phyloP scores from a whole-genome alignment of 2,329 filamentous ascomycete genomes.

The Colletotrichum chlorophyti region DNA sequence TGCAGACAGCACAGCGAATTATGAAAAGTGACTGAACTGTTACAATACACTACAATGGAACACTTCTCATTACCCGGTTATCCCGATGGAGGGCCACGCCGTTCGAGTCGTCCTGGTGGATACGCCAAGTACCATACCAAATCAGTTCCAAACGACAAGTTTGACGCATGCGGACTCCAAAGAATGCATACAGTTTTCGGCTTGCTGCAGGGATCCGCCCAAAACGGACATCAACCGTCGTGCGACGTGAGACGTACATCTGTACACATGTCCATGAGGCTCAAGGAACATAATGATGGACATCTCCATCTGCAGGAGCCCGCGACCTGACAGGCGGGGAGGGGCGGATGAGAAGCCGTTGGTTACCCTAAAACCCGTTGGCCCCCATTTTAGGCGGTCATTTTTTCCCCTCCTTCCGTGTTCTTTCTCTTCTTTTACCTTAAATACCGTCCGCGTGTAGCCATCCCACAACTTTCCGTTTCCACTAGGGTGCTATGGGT shows the following conservation, averaged over 20 bases:
- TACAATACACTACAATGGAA: background rate
- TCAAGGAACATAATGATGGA: slow-evolving; percentile 14
- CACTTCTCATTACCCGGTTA: background rate
- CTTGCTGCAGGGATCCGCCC: slow-evolving; percentile 12
- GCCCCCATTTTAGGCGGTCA: too few species aligned
- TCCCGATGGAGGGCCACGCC: slow-evolving; percentile 13
- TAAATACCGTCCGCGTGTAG: too few species aligned
- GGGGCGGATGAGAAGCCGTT: slow-evolving; percentile 17
- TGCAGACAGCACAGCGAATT: slow-evolving; percentile 6
- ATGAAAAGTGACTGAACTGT: slow-evolving; percentile 16
- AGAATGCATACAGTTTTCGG: background rate
- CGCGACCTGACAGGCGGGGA: slow-evolving; percentile 22
- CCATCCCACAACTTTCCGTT: too few species aligned
- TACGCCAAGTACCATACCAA: slow-evolving; percentile 9
- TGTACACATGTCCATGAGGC: slow-evolving; percentile 18
- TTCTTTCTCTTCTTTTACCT: too few species aligned
- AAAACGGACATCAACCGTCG: slow-evolving; percentile 2
- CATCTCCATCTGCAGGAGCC: slow-evolving; percentile 20
- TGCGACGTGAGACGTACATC: slow-evolving; percentile 19
- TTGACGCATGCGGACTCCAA: background rate
- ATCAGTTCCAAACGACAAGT: background rate
- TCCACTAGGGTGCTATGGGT: too few species aligned
- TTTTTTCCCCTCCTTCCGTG: too few species aligned
- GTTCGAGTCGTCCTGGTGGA: slow-evolving; percentile 10
- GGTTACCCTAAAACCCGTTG: background rate